Conservation (phyloP, 2,329 filamentous ascomycete genomes). For the Neurospora sp. region DNA sequence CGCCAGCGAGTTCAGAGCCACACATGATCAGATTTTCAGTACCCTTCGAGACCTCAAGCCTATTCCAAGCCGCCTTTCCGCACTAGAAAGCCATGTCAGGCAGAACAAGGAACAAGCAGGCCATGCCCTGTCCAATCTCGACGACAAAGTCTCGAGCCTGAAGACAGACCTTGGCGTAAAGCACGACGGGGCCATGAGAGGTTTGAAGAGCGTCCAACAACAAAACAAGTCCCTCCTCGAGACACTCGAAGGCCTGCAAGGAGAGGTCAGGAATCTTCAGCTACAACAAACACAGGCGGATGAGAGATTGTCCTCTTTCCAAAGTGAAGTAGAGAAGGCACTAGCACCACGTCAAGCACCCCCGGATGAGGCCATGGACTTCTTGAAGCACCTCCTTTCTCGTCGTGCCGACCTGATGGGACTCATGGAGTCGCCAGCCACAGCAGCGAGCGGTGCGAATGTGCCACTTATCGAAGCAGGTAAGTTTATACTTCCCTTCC, state of each 20-base stretch:
- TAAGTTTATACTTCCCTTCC: neutral
- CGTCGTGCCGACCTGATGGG: neutral
- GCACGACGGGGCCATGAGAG: slow-evolving; percentile 1
- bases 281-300: slow-evolving; percentile 6
- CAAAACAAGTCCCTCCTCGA: slow-evolving; percentile 6
- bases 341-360: neutral
- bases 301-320: slow-evolving; percentile 10
- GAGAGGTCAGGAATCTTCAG: slow-evolving; percentile 10
- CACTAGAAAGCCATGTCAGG: slow-evolving; percentile 6
- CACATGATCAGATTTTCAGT: slow-evolving; percentile 4
- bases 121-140: slow-evolving; percentile 2
- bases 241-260: slow-evolving; percentile 8
- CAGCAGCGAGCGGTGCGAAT: neutral
- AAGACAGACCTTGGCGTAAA: slow-evolving; percentile 6
- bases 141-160: slow-evolving; percentile 2
- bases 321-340: slow-evolving; percentile 1
- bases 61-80: slow-evolving; percentile 5
- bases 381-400: slow-evolving; percentile 1
- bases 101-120: slow-evolving; percentile 3
- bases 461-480: neutral
- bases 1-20: slow-evolving; percentile 9
- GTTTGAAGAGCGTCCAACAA: slow-evolving; percentile 5
- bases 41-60: slow-evolving; percentile 3
- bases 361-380: neutral
- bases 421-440: neutral